Conservation (phyloP, 1,139 yeast genomes). For the Casaregolazyma lundiana region DNA sequence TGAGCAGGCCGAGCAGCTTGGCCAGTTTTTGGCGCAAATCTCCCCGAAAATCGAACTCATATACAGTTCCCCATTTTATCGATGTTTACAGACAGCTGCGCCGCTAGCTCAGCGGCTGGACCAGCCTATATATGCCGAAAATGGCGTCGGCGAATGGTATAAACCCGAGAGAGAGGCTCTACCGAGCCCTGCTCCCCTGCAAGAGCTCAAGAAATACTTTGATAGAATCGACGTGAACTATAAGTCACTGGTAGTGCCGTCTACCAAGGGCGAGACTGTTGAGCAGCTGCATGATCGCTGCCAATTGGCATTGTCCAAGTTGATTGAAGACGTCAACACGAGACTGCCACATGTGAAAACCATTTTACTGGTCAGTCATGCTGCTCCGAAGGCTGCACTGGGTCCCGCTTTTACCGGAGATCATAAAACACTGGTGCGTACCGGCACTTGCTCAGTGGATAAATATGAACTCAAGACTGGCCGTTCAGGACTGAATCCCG, state of each 20-base stretch:
- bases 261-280: conserved; percentile 61
- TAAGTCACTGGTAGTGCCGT: conserved; percentile 49
- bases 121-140: conserved; percentile 57
- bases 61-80: conserved; percentile 77
- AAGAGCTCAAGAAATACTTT: conserved; percentile 47
- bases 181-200: conserved; percentile 47
- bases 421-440: conserved; percentile 43
- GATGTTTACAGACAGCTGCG: conserved; percentile 80
- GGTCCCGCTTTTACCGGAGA: conserved; percentile 63
- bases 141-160: conserved; percentile 55
- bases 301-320: conserved; percentile 43
- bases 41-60: conserved; percentile 55
- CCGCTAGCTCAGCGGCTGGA: conserved; percentile 58
- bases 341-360: conserved; percentile 49
- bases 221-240: conserved; percentile 40
- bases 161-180: conserved; percentile 30
- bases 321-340: conserved; percentile 44
- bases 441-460: conserved; percentile 59
- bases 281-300: conserved; percentile 58
- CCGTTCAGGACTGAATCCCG: conserved; percentile 30
- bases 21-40: conserved; percentile 42
- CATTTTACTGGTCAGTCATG: conserved; percentile 68
- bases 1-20: conserved; percentile 73
- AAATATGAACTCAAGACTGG: conserved; percentile 44
- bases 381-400: conserved; percentile 76